Base-by-base conservation (phyloP, 83 land plant species). In the Picea abies region DNA sequence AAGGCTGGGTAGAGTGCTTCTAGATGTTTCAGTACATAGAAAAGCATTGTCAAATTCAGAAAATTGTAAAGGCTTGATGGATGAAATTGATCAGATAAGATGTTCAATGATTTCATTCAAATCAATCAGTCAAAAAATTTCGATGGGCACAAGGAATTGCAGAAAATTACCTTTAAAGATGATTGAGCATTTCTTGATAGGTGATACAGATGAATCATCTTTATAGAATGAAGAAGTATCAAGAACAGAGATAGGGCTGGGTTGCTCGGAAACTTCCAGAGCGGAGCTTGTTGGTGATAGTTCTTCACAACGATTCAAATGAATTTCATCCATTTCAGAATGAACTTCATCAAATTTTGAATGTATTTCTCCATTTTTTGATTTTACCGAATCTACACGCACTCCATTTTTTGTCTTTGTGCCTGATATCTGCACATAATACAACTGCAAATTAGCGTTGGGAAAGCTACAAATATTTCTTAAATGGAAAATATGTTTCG, bases 201-300 rank as follows among this genome's bases (percentile, higher is more conserved):
- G 93, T 19, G 90, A 87, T 52, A 81, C 86, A 58, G 76, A 65
- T 29, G 84, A 87, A 60, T 90, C 91, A 39, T 94, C 94, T 63
- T 82, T 82, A 78, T 88, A 86, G 22, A 86, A 80, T 41, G 37
- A 52, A 70, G 93, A 88, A 65, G 83, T 82, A 86, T 96, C 93
- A 52, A 96, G 92, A 60, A 94, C 94, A 80, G 98, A 96, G 56
- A 92, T 84, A 58, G 98, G 96, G 69, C 98, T 96, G 9, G 96
- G 93, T 60, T 93, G 95, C 47, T 95, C 95, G 63, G 88, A 85
- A 7, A 84, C 83, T 61, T 69, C 85, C 19, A 67, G 26, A 39
- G 82, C 85, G 3, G 63, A 60, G 52, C 80, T 78, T 26, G 63
- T 44, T 58, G 17, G 26, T 12, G 17, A 78, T 32, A 78, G 39